Evolutionary conservation across 768 basidiomycete species (phyloP), one percentile per base, ranked within the genome.

Genomic region (Termitomyces sp.): DNA sequence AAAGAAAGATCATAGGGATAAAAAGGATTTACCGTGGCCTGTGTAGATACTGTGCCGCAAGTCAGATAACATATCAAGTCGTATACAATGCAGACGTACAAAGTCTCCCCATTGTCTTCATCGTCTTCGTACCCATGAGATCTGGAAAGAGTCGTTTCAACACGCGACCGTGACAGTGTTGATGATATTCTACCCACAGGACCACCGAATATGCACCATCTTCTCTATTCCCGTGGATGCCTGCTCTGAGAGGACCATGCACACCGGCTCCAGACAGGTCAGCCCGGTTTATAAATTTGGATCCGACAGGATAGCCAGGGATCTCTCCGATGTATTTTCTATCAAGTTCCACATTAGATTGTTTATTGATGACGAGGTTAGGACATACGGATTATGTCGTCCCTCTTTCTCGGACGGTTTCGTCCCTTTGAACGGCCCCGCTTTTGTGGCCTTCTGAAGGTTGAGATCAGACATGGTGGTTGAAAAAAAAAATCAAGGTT

Each of bases 121-220:
- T 78, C 72, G 61, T 79, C 77, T 46, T 74, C 71, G 42, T 78
- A 78, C 7, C 75, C 74, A 14, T 63, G 69, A 37, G 77, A 74
- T 18, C 68, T 69, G 27, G 5, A 31, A 3, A 41, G 1, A 22
- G 10, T 24, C 3, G 0, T 56, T 7, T 32, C 24, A n/a, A 48
- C 22, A 36, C 22, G 24, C 3, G 34, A 20, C 26, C 16, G 24
- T 27, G 27, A 13, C 1, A 5, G 6, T 41, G 13, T 16, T 22
- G 13, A 26, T 8, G 2, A 13, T 26, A 29, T 24, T 43, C 4
- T 55, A 31, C 66, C 29, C 22, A 67, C 68, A 78, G 44, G 18
- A 77, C 76, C 22, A 79, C 69, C 14, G 77, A 79, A 53, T 65
- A 77, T 8, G 76, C 74, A 2, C 71, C 71, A 8, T 68, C 65